Conservation (phyloP, 108 stramenopile species). For the Nannochloropsis gaditana region DNA sequence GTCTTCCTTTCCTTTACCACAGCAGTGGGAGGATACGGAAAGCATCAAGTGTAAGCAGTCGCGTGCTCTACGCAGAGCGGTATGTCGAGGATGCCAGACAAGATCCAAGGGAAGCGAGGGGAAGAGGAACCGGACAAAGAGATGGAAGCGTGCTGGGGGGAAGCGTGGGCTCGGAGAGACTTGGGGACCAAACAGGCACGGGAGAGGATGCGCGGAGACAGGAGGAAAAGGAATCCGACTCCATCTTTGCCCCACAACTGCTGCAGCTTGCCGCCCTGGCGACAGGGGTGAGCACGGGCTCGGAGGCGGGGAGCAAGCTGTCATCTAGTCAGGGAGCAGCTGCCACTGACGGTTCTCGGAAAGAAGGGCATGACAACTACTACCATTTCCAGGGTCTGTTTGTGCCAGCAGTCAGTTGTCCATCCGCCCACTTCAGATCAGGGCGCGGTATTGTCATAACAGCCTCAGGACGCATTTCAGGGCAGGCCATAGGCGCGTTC, state of each 20-base stretch:
- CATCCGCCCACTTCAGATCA: not conserved
- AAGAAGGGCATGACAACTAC: not conserved
- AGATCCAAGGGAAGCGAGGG: too few species aligned
- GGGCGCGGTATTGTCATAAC: not conserved
- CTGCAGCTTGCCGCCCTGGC: not conserved
- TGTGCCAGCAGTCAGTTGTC: not conserved
- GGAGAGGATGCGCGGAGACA: not conserved
- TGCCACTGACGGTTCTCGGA: not conserved
- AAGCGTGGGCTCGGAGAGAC: not conserved
- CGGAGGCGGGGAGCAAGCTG: not conserved
- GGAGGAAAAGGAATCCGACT: not conserved
- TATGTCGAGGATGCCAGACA: not conserved
- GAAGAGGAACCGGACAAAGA: not conserved
- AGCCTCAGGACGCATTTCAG: not conserved
- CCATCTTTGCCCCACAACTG: not conserved
- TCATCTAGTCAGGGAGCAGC: not conserved
- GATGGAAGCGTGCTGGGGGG: not conserved
- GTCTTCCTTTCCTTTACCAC: not conserved
- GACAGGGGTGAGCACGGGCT: not conserved
- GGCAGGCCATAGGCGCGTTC: not conserved
- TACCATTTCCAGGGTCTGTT: slow-evolving; percentile 20
- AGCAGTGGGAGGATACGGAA: not conserved
- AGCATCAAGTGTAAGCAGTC: not conserved
- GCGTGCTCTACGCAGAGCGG: not conserved
- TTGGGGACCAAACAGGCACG: too few species aligned